Evolutionary conservation across 345 rosid species (phyloP).

Genomic region (Acer campestre): DNA sequence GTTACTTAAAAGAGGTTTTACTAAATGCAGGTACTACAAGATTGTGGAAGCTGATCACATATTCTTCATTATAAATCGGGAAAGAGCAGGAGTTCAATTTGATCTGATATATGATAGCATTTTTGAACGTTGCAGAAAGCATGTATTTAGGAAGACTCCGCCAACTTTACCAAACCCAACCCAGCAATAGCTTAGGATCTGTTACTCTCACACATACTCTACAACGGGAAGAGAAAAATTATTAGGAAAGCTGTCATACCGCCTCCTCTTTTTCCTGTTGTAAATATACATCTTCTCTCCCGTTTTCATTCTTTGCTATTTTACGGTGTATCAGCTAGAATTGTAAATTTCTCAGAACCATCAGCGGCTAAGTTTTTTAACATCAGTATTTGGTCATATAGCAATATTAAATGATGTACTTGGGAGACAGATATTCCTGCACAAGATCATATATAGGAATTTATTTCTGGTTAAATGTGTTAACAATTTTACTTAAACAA

Average conservation of each 20-base stretch:
- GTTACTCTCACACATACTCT: slow-evolving; percentile 3
- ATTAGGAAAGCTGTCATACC: background rate
- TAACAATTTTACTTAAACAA: background rate
- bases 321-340: background rate
- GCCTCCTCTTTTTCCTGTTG: background rate
- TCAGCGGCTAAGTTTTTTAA: background rate
- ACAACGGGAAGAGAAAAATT: background rate
- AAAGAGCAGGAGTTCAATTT: slow-evolving; percentile 90
- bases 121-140: slow-evolving; percentile 89
- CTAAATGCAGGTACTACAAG: slow-evolving; percentile 80
- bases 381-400: background rate
- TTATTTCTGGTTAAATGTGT: background rate
- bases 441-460: background rate
- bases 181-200: slow-evolving; percentile 25
- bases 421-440: background rate
- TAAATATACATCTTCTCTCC: slow-evolving; percentile 2
- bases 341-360: slow-evolving; percentile 14
- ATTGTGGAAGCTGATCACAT: slow-evolving; percentile 90
- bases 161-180: slow-evolving; percentile 60
- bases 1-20: slow-evolving; percentile 12
- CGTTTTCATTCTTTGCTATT: background rate
- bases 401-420: background rate
- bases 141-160: slow-evolving; percentile 59
- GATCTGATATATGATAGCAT: slow-evolving; percentile 93
- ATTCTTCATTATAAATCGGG: slow-evolving; percentile 71